Conservation (phyloP, 345 rosid species). For the Pistacia atlantica region DNA sequence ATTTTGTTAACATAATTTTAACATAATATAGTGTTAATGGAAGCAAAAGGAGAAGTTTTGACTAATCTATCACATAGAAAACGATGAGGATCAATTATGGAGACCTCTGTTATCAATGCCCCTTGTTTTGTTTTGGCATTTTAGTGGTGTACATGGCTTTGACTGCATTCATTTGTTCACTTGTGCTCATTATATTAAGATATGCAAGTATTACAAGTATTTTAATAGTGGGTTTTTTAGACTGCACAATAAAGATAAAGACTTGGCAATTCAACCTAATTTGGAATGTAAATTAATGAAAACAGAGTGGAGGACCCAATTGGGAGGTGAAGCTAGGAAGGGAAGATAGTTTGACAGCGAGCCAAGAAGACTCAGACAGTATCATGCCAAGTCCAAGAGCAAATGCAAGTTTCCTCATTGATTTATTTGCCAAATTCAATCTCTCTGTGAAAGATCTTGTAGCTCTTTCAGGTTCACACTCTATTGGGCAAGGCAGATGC, state of each 20-base stretch:
- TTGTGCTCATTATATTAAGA: neutral
- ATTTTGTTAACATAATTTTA: neutral
- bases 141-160: neutral
- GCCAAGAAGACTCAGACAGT: conserved; percentile 63
- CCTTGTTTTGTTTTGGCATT: neutral
- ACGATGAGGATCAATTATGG: neutral
- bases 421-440: conserved; percentile 57
- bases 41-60: neutral
- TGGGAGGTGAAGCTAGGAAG: conserved; percentile 93
- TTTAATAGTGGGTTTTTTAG: too few species aligned
- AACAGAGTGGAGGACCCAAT: conserved; percentile 82
- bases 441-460: conserved; percentile 81
- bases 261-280: too few species aligned
- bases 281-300: neutral
- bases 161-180: neutral
- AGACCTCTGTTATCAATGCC: neutral
- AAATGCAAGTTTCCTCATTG: conserved; percentile 61
- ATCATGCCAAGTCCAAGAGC: conserved; percentile 95
- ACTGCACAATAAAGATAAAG: too few species aligned
- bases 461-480: conserved; percentile 96
- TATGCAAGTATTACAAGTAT: too few species aligned
- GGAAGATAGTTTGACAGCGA: conserved; percentile 74
- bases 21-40: neutral
- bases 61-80: neutral
- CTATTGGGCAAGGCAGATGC: conserved; percentile 87